Evolutionary conservation across 352 stramenopile species (phyloP), one percentile per base, ranked within the genome.

Genomic region (Phytopythium helicoides): DNA sequence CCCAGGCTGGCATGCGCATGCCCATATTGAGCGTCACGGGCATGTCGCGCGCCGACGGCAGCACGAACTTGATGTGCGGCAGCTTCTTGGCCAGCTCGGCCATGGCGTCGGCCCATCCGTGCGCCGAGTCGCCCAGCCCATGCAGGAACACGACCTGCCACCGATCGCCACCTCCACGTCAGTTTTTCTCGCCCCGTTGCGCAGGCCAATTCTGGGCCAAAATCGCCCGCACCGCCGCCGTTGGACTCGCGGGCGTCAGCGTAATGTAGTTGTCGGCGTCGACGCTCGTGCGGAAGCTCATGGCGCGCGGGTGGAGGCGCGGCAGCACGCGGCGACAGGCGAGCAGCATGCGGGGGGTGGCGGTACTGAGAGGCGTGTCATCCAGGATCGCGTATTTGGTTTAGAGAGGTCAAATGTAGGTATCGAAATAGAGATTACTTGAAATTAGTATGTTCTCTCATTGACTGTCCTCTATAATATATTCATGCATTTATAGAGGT

Each of bases 21-120:
- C 95, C 94, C 72, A 92, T 94, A 60, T 98, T 98, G 60, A 98
- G 81, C 15, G 94, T 96, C 37, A 99, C 95, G 2, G 94, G 93
- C 74, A 90, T 86, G 75, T 87, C 22, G 75, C 58, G 21, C 86
- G 74, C 79, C 0, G 75, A 87, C 6, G 78, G 81, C 10, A 91
- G 69, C 46, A 91, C 57, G 52, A 88, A 91, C 72, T 87, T 87
- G 66, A 91, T 52, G 61, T 91, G 71, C 10, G 75, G 69, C 41
- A 89, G 68, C 1, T 71, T 56, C 60, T 75, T 74, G 14, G 73
- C 65, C 16, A 91, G 58, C 53, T 57, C 47, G 16, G 47, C 52
- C 58, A 89, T 87, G 3, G 60, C 47, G 28, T 87, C 82, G 14
- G 72, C 58, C 74, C 83, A 96, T 36, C 85, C 83, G 56, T 97